Evolutionary conservation across 331 rosid genomes (phyloP).

Genomic region (Acacia concinna): DNA sequence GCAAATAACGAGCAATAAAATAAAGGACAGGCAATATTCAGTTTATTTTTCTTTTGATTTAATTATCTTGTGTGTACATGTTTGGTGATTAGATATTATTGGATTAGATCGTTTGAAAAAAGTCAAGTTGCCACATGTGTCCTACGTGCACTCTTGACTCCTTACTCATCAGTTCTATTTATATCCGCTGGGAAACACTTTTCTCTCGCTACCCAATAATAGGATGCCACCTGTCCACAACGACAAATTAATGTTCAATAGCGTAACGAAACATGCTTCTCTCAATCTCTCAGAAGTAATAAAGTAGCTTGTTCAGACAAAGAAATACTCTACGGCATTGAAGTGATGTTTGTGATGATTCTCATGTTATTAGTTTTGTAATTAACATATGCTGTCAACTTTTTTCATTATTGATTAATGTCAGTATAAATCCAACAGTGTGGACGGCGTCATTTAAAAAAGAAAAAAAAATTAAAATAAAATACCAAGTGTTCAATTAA

Average conservation of each 20-base stretch:
- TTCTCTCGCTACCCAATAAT: not conserved
- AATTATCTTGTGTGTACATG: not conserved
- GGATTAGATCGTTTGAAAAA: not conserved
- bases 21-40: not conserved
- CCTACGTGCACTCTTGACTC: conserved; percentile 11
- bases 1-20: not conserved
- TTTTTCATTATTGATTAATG: too few relatives aligned
- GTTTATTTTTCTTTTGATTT: not conserved
- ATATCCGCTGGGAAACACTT: not conserved
- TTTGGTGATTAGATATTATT: not conserved
- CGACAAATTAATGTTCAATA: not conserved
- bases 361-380: not conserved
- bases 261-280: not conserved
- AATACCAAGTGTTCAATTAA: too few relatives aligned
- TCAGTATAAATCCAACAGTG: too few relatives aligned
- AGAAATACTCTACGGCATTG: not conserved
- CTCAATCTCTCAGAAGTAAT: not conserved
- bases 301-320: not conserved
- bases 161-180: not conserved
- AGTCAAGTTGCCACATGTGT: conserved; percentile 33
- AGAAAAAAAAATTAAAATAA: too few relatives aligned
- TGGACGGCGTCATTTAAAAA: too few relatives aligned
- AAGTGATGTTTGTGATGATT: not conserved
- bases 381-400: not conserved
- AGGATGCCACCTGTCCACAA: not conserved